A percentile compares a stretch with the other conserved stretches of the same genome.
Conservation (phyloP, 2,329 filamentous ascomycete genomes). For the Macrophomina pseudophaseolina region DNA sequence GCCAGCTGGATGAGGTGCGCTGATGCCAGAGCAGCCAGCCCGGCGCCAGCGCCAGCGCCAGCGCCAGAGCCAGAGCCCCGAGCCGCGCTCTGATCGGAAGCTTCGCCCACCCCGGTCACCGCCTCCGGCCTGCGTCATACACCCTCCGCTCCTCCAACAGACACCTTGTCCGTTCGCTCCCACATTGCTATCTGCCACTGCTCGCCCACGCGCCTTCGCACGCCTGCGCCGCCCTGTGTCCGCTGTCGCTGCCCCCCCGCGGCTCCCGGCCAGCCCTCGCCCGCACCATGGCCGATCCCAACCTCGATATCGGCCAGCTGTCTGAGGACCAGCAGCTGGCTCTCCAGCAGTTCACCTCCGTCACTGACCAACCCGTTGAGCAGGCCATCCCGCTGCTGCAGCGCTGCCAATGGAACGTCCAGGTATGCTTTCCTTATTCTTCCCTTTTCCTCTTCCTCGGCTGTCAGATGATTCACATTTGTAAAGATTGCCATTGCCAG, state of each 20-base stretch:
- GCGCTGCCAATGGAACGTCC: conserved; percentile 94
- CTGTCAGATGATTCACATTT: conserved; percentile 30
- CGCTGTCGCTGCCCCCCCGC: conserved; percentile 14
- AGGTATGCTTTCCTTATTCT: conserved; percentile 58
- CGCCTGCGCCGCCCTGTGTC: not conserved
- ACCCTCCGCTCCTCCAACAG: not conserved
- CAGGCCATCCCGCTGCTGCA: conserved; percentile 80
- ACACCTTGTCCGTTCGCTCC: conserved; percentile 15
- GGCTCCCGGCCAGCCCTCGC: conserved; percentile 1
- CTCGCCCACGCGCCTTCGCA: not conserved
- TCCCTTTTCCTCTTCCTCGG: not conserved
- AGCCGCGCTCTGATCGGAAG: conserved; percentile 17
- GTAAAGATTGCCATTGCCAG: conserved; percentile 88
- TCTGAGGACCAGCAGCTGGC: conserved; percentile 79
- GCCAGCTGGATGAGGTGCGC: conserved; percentile 16
- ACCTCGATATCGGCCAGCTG: conserved; percentile 69
- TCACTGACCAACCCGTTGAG: conserved; percentile 81
- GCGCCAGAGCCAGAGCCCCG: not conserved
- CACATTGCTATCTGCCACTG: not conserved
- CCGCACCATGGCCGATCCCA: conserved; percentile 17
- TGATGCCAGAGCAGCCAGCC: conserved; percentile 13
- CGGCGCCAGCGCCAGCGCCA: not conserved
- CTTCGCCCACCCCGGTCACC: conserved; percentile 19
- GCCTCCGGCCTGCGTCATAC: conserved; percentile 24
- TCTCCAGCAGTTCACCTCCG: conserved; percentile 83